Percentiles rank a stretch among this genome's conserved stretches.
phyloP scores from a whole-genome alignment of 2,329 filamentous ascomycete genomes.

The Pleurostoma richardsiae region DNA sequence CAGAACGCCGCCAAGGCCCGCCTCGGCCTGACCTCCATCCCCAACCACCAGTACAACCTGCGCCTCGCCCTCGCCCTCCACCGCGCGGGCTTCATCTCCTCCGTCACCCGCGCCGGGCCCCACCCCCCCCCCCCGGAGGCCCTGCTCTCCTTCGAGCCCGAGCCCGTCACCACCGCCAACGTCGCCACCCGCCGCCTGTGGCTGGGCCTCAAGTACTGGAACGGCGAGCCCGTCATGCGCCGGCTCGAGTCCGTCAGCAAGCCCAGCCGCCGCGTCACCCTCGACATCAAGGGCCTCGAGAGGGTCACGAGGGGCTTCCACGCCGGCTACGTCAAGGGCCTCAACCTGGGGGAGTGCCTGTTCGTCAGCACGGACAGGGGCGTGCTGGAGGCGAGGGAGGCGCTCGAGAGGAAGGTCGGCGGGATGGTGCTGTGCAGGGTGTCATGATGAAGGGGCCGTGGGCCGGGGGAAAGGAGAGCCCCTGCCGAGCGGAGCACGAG shows the following conservation, averaged over 20 bases:
- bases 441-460: constrained; percentile 24
- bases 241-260: constrained; percentile 65
- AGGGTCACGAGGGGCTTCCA: constrained; percentile 64
- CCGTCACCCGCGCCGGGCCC: constrained; percentile 67
- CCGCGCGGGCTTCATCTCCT: constrained; percentile 74
- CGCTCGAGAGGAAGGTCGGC: constrained; percentile 74
- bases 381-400: constrained; percentile 77
- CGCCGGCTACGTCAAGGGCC: constrained; percentile 64
- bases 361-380: constrained; percentile 75
- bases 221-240: constrained; percentile 72
- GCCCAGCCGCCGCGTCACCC: constrained; percentile 66
- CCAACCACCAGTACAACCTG: constrained; percentile 76
- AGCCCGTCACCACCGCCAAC: constrained; percentile 63
- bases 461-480: not conserved
- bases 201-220: constrained; percentile 88
- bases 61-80: constrained; percentile 71
- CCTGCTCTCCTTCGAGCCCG: constrained; percentile 41
- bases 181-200: constrained; percentile 72
- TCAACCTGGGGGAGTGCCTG: constrained; percentile 77
- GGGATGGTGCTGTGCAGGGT: constrained; percentile 74
- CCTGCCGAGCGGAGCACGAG: not conserved
- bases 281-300: constrained; percentile 57
- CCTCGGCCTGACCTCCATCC: constrained; percentile 78
- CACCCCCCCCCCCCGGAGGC: constrained; percentile 43
- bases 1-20: constrained; percentile 84